phyloP scores from a whole-genome alignment of 140 eudicot genomes.

The Anethum foeniculum region DNA sequence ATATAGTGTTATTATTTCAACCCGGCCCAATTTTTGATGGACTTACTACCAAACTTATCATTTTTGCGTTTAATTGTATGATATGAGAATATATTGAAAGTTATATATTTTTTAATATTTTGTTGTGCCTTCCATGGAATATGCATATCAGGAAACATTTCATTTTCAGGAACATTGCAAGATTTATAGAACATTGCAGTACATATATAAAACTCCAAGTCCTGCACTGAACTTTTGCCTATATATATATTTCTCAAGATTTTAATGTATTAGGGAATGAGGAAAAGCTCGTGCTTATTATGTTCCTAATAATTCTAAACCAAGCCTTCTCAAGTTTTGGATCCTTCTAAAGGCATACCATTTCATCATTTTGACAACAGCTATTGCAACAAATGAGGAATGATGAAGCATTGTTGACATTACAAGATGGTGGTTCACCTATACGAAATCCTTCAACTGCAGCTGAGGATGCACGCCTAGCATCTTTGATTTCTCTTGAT shows the following conservation, averaged over 20 bases:
- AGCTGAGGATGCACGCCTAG: conserved; percentile 95
- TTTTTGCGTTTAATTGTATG: too few species aligned
- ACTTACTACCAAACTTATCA: too few species aligned
- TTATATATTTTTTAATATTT: too few species aligned
- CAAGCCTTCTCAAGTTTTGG: not conserved
- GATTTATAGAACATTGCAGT: too few species aligned
- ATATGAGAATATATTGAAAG: too few species aligned
- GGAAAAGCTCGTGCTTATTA: not conserved
- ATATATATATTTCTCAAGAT: not conserved
- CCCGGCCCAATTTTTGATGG: too few species aligned
- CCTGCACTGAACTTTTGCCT: too few species aligned
- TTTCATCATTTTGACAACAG: conserved; percentile 28
- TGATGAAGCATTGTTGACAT: conserved; percentile 54
- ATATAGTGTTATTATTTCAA: too few species aligned
- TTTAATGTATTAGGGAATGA: not conserved
- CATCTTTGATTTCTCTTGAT: conserved; percentile 90
- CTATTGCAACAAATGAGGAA: conserved; percentile 90
- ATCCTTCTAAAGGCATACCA: not conserved
- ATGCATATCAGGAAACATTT: not conserved
- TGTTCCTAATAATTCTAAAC: not conserved
- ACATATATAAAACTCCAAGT: too few species aligned
- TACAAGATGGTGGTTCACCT: conserved; percentile 80
- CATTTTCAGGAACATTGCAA: too few species aligned
- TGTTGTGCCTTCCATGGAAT: too few species aligned
- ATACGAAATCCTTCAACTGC: conserved; percentile 98